A percentile compares a stretch with the other conserved stretches of the same genome.
Conservation (phyloP, 345 rosid species). For the Limnanthes douglasii region DNA sequence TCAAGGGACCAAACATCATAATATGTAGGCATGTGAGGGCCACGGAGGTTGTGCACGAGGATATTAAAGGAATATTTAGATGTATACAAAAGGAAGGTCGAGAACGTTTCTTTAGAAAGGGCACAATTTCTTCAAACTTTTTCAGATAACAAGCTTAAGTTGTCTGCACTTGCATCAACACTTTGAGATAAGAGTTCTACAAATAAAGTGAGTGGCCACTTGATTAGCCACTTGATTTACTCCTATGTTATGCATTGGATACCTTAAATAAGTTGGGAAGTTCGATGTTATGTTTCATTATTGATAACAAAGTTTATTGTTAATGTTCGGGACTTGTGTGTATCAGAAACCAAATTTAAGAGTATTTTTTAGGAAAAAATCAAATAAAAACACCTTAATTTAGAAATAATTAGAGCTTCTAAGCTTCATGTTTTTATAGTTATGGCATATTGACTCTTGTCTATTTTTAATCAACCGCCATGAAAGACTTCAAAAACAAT, state of each 20-base stretch:
- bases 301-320: constrained; percentile 5
- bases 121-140: constrained; percentile 78
- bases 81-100: constrained; percentile 94
- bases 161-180: constrained; percentile 60
- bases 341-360: too few species aligned
- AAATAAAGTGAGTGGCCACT: constrained; percentile 43
- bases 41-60: constrained; percentile 83
- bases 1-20: too few species aligned
- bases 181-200: constrained; percentile 67
- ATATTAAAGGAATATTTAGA: constrained; percentile 88
- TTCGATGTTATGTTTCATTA: neutral
- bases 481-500: constrained; percentile 74
- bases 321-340: too few species aligned
- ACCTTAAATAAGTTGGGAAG: constrained; percentile 5
- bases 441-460: too few species aligned
- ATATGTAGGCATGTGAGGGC: too few species aligned
- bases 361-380: too few species aligned
- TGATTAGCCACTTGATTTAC: too few species aligned
- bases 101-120: constrained; percentile 70
- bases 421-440: too few species aligned
- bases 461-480: too few species aligned
- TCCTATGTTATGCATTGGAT: too few species aligned
- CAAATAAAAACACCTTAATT: too few species aligned
- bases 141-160: constrained; percentile 78
- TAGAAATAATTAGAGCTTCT: too few species aligned